Evolutionary conservation across 208 protist species (phyloP).

Genomic region (Leishmania mexicana): DNA sequence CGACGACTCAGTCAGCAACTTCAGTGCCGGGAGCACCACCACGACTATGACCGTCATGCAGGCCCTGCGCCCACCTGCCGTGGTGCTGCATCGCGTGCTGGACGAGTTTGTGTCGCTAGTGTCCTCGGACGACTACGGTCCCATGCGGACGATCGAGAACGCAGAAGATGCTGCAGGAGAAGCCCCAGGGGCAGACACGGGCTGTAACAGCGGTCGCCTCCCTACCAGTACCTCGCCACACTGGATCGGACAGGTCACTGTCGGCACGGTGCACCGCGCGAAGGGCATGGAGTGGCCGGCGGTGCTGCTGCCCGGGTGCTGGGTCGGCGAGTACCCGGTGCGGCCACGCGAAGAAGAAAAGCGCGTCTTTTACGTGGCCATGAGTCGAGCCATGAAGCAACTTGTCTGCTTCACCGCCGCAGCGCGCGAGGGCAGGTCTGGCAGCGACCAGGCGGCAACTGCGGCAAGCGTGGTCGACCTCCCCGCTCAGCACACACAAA

Average conservation of each 20-base stretch:
- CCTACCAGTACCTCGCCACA: neutral
- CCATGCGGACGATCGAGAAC: constrained; percentile 18
- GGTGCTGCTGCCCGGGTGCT: constrained; percentile 79
- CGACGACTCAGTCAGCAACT: constrained; percentile 23
- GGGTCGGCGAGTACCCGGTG: constrained; percentile 77
- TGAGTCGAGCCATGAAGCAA: constrained; percentile 84
- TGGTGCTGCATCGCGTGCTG: constrained; percentile 62
- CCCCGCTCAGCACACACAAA: neutral
- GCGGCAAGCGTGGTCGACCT: neutral
- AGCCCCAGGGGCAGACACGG: neutral
- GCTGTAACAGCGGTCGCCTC: neutral
- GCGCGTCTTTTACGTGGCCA: constrained; percentile 88
- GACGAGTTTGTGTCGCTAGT: constrained; percentile 79
- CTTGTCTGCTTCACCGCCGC: constrained; percentile 73
- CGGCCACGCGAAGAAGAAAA: constrained; percentile 52
- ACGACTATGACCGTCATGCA: constrained; percentile 11
- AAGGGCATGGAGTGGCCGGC: constrained; percentile 91
- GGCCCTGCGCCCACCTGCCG: constrained; percentile 19
- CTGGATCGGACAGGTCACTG: constrained; percentile 43
- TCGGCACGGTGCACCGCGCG: constrained; percentile 82
- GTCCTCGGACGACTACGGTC: constrained; percentile 79
- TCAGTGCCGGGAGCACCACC: constrained; percentile 18
- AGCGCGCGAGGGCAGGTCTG: constrained; percentile 10
- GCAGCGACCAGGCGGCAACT: neutral
- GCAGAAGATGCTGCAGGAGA: neutral